Base-by-base conservation (phyloP, 2,329 filamentous ascomycete genomes). In the Proliferodiscus dingleyae region DNA sequence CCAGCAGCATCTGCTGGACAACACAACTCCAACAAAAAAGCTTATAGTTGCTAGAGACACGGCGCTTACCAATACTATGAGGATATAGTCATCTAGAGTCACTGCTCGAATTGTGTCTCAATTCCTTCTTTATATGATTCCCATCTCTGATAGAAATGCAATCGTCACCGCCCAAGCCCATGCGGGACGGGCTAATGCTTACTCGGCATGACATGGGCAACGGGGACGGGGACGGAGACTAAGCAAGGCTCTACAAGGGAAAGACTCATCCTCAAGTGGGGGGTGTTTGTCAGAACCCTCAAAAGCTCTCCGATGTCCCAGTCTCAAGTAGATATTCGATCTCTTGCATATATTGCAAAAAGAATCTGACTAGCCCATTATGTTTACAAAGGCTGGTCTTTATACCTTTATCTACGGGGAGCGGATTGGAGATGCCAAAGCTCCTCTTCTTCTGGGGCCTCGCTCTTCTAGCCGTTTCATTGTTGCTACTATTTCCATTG, bases 401-500 rank as follows among this genome's bases (percentile, higher is more conserved):
- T 50, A 51, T 41, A 57, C 52, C 1, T 58, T 58, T 41, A 37
- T 60, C n/a, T 55, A 54, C 47, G 56, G 57, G 19, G 52, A 47
- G 29, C 46, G 53, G 18, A 41, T 58, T 23, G 51, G 43, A 13
- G 45, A 57, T 53, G 49, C 56, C n/a, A 32, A 43, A 29, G 43
- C 55, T 16, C 57, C 59, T n/a, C 39, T 43, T 8, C 45, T 57
- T 13, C 29, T 61, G 21, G 50, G 50, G 15, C 47, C 59, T 30
- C 51, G 59, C 9, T 60, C 59, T 2, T 61, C 59, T 5, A 54
- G 51, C 19, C 10, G 45, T 11, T 58, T 58, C 10, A 59, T 61
- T 26, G 49, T 56, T 41, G 36, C 45, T 22, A 58, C 57, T 2
- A 49, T 59, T 28, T 47, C 53, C 7, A 47, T 56, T 43, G 57